These are phyloP conservation scores for Agrocybe praecox DNA, from an alignment of 768 basidiomycete species.

Conservation along the genomic window DNA sequence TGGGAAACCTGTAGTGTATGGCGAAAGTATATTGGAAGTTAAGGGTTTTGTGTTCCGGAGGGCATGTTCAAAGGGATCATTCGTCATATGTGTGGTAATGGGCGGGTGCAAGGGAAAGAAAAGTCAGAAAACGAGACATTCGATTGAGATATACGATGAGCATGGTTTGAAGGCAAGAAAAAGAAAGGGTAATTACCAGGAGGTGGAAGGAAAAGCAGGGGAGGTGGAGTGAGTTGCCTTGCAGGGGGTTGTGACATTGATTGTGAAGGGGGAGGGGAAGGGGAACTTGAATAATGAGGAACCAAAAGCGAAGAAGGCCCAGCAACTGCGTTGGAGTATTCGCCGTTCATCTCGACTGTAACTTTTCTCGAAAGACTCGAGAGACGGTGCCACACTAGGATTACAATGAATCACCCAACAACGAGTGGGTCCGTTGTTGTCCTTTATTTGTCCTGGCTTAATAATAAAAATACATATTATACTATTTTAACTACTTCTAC, in stretches of 20 bases:
- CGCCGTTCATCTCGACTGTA: slow-evolving; percentile 37
- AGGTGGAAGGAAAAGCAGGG: slow-evolving; percentile 41
- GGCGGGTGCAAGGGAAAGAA: not conserved
- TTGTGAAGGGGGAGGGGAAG: slow-evolving; percentile 23
- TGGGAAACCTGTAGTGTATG: slow-evolving; percentile 29
- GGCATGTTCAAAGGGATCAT: not conserved
- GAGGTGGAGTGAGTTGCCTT: slow-evolving; percentile 27
- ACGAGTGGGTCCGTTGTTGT: slow-evolving; percentile 18
- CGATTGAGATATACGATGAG: too few species aligned
- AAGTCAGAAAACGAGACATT: not conserved
- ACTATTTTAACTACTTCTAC: not conserved
- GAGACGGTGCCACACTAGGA: not conserved
- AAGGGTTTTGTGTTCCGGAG: not conserved
- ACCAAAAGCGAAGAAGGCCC: slow-evolving; percentile 52
- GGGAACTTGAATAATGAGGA: slow-evolving; percentile 11
- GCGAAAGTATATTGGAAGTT: not conserved
- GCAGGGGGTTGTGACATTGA: slow-evolving; percentile 30
- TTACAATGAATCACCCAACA: slow-evolving; percentile 11
- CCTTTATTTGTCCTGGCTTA: slow-evolving; percentile 7
- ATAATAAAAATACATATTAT: not conserved
- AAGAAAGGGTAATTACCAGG: slow-evolving; percentile 35
- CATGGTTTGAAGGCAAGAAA: slow-evolving; percentile 6
- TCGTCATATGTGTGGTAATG: not conserved
- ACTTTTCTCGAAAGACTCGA: slow-evolving; percentile 20
- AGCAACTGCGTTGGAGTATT: slow-evolving; percentile 57